These are phyloP conservation scores for Paulownia fortunei DNA, from an alignment of 257 asterid species.

Conservation along the genomic window DNA sequence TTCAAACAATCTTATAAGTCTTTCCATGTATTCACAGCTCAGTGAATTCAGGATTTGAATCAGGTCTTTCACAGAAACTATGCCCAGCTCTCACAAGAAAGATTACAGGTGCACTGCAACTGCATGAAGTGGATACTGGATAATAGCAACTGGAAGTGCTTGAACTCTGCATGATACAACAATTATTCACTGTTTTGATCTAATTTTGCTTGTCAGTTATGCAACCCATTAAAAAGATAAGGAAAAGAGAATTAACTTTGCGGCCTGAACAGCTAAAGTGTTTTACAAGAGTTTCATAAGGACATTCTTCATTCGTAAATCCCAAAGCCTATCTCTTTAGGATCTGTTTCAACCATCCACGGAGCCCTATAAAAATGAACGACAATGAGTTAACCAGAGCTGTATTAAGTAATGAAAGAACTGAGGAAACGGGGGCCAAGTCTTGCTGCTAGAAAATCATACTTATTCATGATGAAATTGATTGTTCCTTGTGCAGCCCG, in stretches of 20 bases:
- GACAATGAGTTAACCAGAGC: not conserved
- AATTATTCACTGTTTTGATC: not conserved
- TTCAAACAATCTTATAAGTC: not conserved
- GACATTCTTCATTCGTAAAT: conserved; percentile 46
- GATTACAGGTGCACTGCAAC: not conserved
- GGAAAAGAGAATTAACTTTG: conserved; percentile 9
- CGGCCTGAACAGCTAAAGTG: not conserved
- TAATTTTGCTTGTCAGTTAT: not conserved
- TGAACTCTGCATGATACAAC: not conserved
- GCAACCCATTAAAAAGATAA: not conserved
- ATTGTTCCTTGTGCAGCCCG: conserved; percentile 87
- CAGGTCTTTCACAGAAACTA: not conserved
- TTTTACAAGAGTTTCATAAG: conserved; percentile 13
- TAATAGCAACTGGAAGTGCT: not conserved
- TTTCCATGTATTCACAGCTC: not conserved
- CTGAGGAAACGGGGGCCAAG: not conserved
- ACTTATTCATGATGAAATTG: conserved; percentile 71
- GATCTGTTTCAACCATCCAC: conserved; percentile 95
- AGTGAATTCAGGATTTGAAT: not conserved
- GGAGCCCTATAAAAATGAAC: conserved; percentile 67
- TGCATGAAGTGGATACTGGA: not conserved
- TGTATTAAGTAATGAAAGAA: not conserved
- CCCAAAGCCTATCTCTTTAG: conserved; percentile 90
- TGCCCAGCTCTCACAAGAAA: not conserved
- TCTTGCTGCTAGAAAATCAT: not conserved